Evolutionary conservation across 768 basidiomycete species (phyloP).

Genomic region (Agaricus blazei): DNA sequence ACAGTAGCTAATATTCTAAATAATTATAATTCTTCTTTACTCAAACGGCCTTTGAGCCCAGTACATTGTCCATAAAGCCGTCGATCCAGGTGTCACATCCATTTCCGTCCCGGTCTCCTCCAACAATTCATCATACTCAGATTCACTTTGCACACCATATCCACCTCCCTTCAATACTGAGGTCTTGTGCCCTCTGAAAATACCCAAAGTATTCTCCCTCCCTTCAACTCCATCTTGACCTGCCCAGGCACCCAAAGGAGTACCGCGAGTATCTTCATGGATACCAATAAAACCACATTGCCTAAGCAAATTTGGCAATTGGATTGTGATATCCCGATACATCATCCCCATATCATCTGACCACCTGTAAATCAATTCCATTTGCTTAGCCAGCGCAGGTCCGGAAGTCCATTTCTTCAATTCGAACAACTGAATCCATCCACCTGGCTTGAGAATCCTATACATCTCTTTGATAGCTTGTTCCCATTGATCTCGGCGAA

Average conservation of each 20-base stretch:
- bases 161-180: not conserved
- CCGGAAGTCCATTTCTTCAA: not conserved
- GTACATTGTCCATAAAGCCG: constrained; percentile 1
- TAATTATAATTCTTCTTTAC: not conserved
- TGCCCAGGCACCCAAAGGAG: not conserved
- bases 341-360: not conserved
- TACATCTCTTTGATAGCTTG: constrained; percentile 3
- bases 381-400: not conserved
- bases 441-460: constrained; percentile 1
- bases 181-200: not conserved
- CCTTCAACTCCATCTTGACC: not conserved
- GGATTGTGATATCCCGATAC: not conserved
- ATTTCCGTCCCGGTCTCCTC: not conserved
- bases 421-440: constrained; percentile 3
- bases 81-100: not conserved
- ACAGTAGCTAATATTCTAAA: too few relatives aligned
- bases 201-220: not conserved
- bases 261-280: not conserved
- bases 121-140: not conserved
- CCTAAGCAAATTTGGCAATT: not conserved
- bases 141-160: not conserved
- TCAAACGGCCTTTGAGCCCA: not conserved
- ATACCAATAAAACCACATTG: not conserved
- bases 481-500: constrained; percentile 4
- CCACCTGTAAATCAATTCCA: not conserved